phyloP scores from a whole-genome alignment of 768 basidiomycete genomes.

The Mycena vulgaris region DNA sequence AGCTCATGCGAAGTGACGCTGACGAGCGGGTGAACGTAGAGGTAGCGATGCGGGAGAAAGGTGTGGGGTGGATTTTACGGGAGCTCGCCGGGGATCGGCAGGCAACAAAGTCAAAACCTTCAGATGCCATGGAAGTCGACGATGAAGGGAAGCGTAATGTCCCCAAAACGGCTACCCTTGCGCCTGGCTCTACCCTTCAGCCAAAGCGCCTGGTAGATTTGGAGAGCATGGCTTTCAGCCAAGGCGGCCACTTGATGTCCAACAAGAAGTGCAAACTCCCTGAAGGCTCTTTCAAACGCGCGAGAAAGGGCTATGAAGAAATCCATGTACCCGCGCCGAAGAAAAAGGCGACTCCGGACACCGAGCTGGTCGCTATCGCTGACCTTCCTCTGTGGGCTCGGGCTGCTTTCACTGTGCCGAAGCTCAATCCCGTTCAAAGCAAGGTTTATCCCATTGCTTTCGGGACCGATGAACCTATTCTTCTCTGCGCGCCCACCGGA shows the following conservation, averaged over 20 bases:
- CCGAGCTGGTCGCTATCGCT: constrained; percentile 80
- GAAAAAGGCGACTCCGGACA: constrained; percentile 72
- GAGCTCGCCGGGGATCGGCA: constrained; percentile 89
- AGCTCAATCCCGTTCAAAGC: constrained; percentile 93
- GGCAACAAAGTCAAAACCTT: constrained; percentile 58
- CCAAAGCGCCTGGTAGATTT: constrained; percentile 91
- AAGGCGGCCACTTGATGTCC: constrained; percentile 97
- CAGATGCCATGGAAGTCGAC: constrained; percentile 88
- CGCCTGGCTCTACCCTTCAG: constrained; percentile 89
- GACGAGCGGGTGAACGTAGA: constrained; percentile 94
- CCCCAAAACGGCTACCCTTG: constrained; percentile 88
- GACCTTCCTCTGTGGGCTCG: constrained; percentile 90
- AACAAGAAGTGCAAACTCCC: constrained; percentile 99
- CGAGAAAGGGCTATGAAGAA: constrained; percentile 97
- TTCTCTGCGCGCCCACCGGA: constrained; percentile 98
- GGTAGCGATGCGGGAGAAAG: constrained; percentile 98
- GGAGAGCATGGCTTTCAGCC: constrained; percentile 95
- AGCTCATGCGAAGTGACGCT: constrained; percentile 90
- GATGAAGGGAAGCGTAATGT: constrained; percentile 64
- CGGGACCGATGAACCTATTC: constrained; percentile 93
- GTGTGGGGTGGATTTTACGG: constrained; percentile 94
- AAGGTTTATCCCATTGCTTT: constrained; percentile 95
- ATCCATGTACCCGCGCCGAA: constrained; percentile 97
- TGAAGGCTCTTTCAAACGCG: constrained; percentile 97
- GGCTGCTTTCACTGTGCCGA: constrained; percentile 86